phyloP scores from a whole-genome alignment of 169 alveolate species.

The Plasmodium adleri region DNA sequence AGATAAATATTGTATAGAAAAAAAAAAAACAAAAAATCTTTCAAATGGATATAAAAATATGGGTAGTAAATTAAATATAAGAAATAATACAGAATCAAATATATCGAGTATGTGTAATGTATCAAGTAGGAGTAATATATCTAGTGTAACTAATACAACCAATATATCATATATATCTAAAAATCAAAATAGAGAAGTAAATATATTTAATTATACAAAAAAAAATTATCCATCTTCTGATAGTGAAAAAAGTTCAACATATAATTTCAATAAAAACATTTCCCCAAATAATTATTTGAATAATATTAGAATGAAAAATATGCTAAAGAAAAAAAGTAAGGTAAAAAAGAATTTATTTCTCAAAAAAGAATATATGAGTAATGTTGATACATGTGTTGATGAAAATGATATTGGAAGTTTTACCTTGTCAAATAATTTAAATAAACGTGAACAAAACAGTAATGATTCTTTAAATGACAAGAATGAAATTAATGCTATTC shows the following conservation, averaged over 20 bases:
- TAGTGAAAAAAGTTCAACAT: neutral
- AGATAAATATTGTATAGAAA: too few species aligned
- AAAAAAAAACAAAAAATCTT: too few species aligned
- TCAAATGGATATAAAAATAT: neutral
- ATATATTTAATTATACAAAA: neutral
- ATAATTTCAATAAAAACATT: neutral
- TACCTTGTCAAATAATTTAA: slow-evolving; percentile 43
- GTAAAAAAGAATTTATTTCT: slow-evolving; percentile 18
- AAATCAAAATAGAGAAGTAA: too few species aligned
- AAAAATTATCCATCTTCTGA: neutral
- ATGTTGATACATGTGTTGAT: slow-evolving; percentile 69
- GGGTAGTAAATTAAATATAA: neutral
- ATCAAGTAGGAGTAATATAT: too few species aligned
- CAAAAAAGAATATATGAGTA: slow-evolving; percentile 70
- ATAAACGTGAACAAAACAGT: neutral
- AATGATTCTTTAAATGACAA: slow-evolving; percentile 8
- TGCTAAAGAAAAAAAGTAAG: slow-evolving; percentile 21
- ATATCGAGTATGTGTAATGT: too few species aligned
- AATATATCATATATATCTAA: too few species aligned
- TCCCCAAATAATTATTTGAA: slow-evolving; percentile 3
- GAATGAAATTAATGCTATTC: neutral
- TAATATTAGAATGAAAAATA: slow-evolving; percentile 13
- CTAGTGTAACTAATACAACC: too few species aligned
- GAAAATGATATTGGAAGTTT: slow-evolving; percentile 72
- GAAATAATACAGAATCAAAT: too few species aligned